These are phyloP conservation scores for Microbotryum saponariae DNA, from an alignment of 1,284 basidiomycete genomes.

Conservation along the genomic window DNA sequence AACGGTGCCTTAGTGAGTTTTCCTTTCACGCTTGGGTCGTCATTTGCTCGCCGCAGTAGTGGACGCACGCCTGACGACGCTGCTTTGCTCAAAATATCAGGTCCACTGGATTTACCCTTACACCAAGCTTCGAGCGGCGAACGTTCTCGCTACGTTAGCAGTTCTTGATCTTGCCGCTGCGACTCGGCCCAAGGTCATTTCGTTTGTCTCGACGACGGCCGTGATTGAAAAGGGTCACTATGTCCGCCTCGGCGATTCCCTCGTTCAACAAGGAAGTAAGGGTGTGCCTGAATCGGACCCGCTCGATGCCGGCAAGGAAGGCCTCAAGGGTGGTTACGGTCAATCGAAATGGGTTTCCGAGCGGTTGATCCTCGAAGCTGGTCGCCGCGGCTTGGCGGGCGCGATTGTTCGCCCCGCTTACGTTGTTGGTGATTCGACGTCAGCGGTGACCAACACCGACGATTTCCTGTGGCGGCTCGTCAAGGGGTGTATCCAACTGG, in stretches of 20 bases:
- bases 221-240: slow-evolving; percentile 82
- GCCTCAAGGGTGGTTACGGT: slow-evolving; percentile 86
- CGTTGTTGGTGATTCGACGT: slow-evolving; percentile 83
- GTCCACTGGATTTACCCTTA: slow-evolving; percentile 99
- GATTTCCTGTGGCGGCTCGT: slow-evolving; percentile 98
- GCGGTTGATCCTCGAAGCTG: slow-evolving; percentile 85
- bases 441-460: slow-evolving; percentile 95
- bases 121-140: slow-evolving; percentile 80
- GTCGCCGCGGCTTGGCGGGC: slow-evolving; percentile 73
- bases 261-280: slow-evolving; percentile 47
- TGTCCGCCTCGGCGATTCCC: slow-evolving; percentile 71
- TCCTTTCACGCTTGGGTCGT: background rate
- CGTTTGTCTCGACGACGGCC: slow-evolving; percentile 91
- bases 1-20: slow-evolving; percentile 84
- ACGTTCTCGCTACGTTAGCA: slow-evolving; percentile 82
- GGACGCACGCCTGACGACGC: background rate
- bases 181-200: slow-evolving; percentile 64
- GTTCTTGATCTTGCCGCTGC: slow-evolving; percentile 68
- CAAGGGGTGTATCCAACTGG: slow-evolving; percentile 94
- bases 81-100: slow-evolving; percentile 42
- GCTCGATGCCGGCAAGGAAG: slow-evolving; percentile 71
- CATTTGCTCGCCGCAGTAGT: slow-evolving; percentile 1
- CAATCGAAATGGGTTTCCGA: slow-evolving; percentile 99
- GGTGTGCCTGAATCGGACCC: slow-evolving; percentile 85
- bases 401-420: slow-evolving; percentile 91